A percentile compares a stretch with the other conserved stretches of the same genome.
phyloP scores from a whole-genome alignment of 2,329 filamentous ascomycete genomes.

The Clonostachys sp. region DNA sequence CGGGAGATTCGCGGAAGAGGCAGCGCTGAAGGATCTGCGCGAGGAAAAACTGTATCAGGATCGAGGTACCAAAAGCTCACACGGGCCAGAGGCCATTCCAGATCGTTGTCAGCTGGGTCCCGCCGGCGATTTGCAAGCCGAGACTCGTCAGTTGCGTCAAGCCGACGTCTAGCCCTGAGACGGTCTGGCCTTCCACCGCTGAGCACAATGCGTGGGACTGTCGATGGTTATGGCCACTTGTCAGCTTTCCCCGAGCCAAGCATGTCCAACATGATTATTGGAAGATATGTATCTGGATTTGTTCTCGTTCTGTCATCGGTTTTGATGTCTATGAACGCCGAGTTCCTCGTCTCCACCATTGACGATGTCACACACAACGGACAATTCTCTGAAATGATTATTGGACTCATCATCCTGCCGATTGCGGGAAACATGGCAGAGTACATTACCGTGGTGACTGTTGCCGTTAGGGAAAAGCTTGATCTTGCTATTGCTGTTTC shows the following conservation, averaged over 20 bases:
- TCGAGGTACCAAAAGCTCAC: too few relatives aligned
- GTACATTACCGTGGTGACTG: constrained; percentile 50
- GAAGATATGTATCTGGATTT: constrained; percentile 34
- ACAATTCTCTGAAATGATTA: constrained; percentile 48
- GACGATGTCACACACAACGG: constrained; percentile 43
- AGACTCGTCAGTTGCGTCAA: constrained; percentile 1
- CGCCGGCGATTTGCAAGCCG: not conserved
- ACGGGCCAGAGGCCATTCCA: not conserved
- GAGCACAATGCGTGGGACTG: constrained; percentile 4
- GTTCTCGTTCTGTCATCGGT: constrained; percentile 48
- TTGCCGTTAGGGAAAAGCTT: constrained; percentile 52
- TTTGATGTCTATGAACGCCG: constrained; percentile 54
- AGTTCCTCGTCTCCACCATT: constrained; percentile 57
- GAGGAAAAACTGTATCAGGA: too few relatives aligned
- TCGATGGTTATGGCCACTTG: not conserved
- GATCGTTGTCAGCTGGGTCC: not conserved
- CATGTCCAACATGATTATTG: constrained; percentile 1
- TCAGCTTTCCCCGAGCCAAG: too few relatives aligned
- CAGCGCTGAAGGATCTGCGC: too few relatives aligned
- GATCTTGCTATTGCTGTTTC: constrained; percentile 54
- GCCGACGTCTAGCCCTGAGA: constrained; percentile 2
- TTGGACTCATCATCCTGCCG: constrained; percentile 55
- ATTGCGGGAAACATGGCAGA: constrained; percentile 33
- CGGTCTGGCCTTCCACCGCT: constrained; percentile 10
- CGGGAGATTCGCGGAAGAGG: too few relatives aligned